These are phyloP conservation scores for Colletotrichum incanum DNA, from an alignment of 2,329 filamentous ascomycete species.

Conservation along the genomic window DNA sequence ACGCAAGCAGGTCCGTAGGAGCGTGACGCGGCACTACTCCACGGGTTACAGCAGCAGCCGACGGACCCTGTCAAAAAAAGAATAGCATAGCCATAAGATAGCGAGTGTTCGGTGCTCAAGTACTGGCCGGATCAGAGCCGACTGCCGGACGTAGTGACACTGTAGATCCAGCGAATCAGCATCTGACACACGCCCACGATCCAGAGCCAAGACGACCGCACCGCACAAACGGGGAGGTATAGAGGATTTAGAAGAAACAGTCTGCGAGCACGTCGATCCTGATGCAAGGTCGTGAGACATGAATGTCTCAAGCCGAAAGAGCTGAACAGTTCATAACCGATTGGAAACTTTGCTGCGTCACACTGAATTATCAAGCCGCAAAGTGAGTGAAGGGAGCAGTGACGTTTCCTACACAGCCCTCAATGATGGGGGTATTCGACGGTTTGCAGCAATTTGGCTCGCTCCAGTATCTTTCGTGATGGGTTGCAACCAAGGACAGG, in stretches of 20 bases:
- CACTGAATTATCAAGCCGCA: constrained; percentile 9
- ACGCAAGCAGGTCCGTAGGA: constrained; percentile 16
- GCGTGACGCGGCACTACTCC: constrained; percentile 12
- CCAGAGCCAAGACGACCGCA: constrained; percentile 33
- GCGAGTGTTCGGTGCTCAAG: constrained; percentile 32
- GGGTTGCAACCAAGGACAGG: background rate
- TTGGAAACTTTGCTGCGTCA: constrained; percentile 16
- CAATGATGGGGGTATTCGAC: background rate
- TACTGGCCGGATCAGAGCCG: constrained; percentile 28
- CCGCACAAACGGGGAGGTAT: constrained; percentile 16
- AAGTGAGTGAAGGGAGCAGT: background rate
- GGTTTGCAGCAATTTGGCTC: background rate
- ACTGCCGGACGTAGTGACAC: constrained; percentile 30
- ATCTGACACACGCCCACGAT: constrained; percentile 39
- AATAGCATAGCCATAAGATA: constrained; percentile 21
- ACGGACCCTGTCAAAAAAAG: constrained; percentile 13
- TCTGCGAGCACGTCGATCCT: constrained; percentile 20
- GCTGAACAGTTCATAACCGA: background rate
- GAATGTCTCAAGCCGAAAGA: constrained; percentile 19
- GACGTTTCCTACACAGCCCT: constrained; percentile 15
- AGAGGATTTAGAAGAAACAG: constrained; percentile 25
- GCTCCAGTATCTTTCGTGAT: background rate
- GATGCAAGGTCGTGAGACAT: constrained; percentile 26
- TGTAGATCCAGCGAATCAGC: constrained; percentile 40
- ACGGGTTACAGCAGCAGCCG: constrained; percentile 10